Percentiles rank a stretch among this genome's conserved stretches.
Evolutionary conservation across 768 basidiomycete genomes (phyloP).

Genomic region (Tylopilus vinaceipallidus): DNA sequence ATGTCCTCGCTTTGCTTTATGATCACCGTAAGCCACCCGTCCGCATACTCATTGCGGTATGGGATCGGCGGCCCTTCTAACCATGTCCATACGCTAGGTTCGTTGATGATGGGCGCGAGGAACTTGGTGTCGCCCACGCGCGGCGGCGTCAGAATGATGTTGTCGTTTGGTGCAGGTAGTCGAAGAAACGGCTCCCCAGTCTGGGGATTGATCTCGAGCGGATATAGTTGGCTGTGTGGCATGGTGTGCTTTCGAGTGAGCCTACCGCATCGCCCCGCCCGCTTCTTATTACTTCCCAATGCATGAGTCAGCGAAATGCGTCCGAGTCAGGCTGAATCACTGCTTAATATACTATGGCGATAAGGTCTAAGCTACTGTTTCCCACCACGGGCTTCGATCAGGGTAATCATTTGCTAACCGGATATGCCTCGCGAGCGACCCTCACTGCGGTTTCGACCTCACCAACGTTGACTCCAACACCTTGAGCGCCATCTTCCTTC

Average conservation of each 20-base stretch:
- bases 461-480: slow-evolving; percentile 68
- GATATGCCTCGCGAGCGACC: slow-evolving; percentile 48
- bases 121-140: slow-evolving; percentile 43
- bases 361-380: background rate
- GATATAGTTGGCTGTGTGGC: slow-evolving; percentile 29
- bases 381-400: background rate
- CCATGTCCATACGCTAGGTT: slow-evolving; percentile 44
- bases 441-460: slow-evolving; percentile 67
- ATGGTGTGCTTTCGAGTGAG: slow-evolving; percentile 8
- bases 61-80: slow-evolving; percentile 52
- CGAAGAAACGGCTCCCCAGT: slow-evolving; percentile 57
- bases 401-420: slow-evolving; percentile 14
- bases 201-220: slow-evolving; percentile 39
- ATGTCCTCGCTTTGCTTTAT: slow-evolving; percentile 19
- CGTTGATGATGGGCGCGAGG: slow-evolving; percentile 45
- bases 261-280: background rate
- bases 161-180: slow-evolving; percentile 46
- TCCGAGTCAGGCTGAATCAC: slow-evolving; percentile 2
- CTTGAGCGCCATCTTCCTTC: slow-evolving; percentile 89
- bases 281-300: background rate
- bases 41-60: slow-evolving; percentile 44
- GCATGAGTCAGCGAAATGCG: background rate
- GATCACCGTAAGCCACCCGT: slow-evolving; percentile 33
- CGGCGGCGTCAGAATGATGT: slow-evolving; percentile 60
- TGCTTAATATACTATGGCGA: background rate